Percentiles rank a stretch among this genome's conserved stretches.
Evolutionary conservation across 257 asterid genomes (phyloP).

Genomic region (Echites panduratus): DNA sequence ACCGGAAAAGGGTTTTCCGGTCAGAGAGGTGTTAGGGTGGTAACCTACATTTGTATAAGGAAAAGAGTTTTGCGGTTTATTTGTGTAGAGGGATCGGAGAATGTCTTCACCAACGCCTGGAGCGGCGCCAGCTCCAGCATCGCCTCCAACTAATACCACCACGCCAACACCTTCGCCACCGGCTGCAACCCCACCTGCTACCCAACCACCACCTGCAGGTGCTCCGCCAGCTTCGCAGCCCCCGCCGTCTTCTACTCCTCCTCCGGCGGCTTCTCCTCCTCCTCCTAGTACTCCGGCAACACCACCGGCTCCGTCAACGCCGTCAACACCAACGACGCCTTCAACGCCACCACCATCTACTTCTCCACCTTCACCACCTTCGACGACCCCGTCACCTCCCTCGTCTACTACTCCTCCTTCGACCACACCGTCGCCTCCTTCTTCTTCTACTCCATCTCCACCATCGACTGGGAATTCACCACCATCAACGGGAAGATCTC

Average conservation of each 20-base stretch:
- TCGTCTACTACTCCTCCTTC: constrained; percentile 27
- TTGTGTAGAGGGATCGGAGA: constrained; percentile 3
- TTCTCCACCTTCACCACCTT: constrained; percentile 31
- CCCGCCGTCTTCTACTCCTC: constrained; percentile 19
- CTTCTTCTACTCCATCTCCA: constrained; percentile 22
- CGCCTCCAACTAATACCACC: constrained; percentile 36
- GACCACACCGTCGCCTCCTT: constrained; percentile 22
- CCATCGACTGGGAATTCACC: constrained; percentile 27
- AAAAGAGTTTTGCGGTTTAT: background rate
- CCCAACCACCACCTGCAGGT: constrained; percentile 31
- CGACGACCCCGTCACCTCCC: constrained; percentile 26
- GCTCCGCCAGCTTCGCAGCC: constrained; percentile 26
- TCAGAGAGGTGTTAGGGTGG: no score
- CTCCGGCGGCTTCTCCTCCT: constrained; percentile 14
- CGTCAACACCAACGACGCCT: constrained; percentile 21
- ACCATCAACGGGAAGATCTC: constrained; percentile 17
- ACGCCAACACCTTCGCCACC: constrained; percentile 36
- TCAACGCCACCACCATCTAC: constrained; percentile 18
- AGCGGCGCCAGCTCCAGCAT: constrained; percentile 34
- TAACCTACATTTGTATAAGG: background rate
- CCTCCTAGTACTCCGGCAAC: constrained; percentile 14
- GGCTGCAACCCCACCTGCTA: constrained; percentile 27
- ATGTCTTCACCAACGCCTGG: constrained; percentile 20
- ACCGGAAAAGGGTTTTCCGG: background rate
- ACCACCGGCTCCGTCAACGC: constrained; percentile 20